Percentiles rank a stretch among this genome's conserved stretches.
These are phyloP conservation scores for Agapanthus africanus DNA, from an alignment of 106 monocot genomes.

Conservation along the genomic window DNA sequence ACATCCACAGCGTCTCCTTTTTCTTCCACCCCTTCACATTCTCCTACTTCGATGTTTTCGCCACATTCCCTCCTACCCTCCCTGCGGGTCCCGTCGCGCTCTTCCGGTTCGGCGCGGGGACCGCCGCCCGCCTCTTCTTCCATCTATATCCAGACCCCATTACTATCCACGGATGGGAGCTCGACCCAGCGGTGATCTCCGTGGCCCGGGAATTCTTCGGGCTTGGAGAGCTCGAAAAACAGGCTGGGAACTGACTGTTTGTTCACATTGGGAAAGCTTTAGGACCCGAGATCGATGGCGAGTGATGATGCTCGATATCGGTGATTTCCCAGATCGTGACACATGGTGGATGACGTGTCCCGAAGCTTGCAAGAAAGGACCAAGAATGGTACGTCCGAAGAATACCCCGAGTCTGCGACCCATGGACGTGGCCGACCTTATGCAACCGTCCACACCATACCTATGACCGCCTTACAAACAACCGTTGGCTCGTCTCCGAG, in stretches of 20 bases:
- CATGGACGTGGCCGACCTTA: too few species aligned
- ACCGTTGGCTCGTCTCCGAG: too few species aligned
- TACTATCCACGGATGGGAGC: constrained; percentile 67
- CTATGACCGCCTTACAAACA: too few species aligned
- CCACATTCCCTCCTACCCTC: constrained; percentile 71
- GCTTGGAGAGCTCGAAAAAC: constrained; percentile 51
- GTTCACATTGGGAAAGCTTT: constrained; percentile 59
- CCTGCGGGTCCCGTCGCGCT: constrained; percentile 61
- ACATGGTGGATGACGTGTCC: too few species aligned
- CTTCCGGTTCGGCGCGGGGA: constrained; percentile 84
- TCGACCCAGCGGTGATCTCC: constrained; percentile 69
- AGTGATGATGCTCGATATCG: too few species aligned
- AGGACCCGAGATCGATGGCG: constrained; percentile 22
- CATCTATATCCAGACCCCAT: constrained; percentile 37
- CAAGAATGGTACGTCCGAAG: too few species aligned
- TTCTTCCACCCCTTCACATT: constrained; percentile 39
- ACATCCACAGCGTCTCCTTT: constrained; percentile 89
- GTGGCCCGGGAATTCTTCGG: constrained; percentile 59
- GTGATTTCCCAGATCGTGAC: too few species aligned
- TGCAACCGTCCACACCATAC: too few species aligned
- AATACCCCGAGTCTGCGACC: too few species aligned
- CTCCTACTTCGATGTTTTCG: constrained; percentile 91
- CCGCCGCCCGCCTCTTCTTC: constrained; percentile 59
- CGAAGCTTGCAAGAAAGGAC: too few species aligned
- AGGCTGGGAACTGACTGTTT: constrained; percentile 24